A percentile compares a stretch with the other conserved stretches of the same genome.
phyloP scores from a whole-genome alignment of 352 stramenopile species.

The Phytophthora constricta region DNA sequence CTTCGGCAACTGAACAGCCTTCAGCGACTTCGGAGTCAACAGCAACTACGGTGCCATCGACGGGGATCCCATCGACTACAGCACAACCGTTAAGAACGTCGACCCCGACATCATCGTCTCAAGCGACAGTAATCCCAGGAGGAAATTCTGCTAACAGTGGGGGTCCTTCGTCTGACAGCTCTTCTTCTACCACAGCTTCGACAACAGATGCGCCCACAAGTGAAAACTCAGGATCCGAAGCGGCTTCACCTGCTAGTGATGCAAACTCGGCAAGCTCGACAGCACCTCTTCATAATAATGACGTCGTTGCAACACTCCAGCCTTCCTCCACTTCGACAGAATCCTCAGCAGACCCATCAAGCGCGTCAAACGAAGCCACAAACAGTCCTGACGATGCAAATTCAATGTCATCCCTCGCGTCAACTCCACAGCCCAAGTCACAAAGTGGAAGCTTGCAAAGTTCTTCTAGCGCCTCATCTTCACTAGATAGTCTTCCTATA shows the following conservation, averaged over 20 bases:
- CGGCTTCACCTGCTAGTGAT: not conserved
- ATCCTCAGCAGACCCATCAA: too few species aligned
- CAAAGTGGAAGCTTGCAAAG: too few species aligned
- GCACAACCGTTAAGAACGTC: conserved; percentile 8
- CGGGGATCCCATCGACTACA: not conserved
- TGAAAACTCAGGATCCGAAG: conserved; percentile 10
- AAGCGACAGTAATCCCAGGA: conserved; percentile 6
- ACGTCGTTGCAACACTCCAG: conserved; percentile 9
- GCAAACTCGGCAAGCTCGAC: conserved; percentile 9
- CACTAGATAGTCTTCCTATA: conserved; percentile 5
- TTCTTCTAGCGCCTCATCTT: too few species aligned
- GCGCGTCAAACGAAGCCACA: not conserved
- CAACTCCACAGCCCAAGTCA: conserved; percentile 6
- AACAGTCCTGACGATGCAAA: conserved; percentile 3
- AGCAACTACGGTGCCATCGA: not conserved
- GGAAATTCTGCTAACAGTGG: conserved; percentile 1
- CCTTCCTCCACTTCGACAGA: conserved; percentile 13
- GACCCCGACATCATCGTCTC: not conserved
- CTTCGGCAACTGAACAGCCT: not conserved
- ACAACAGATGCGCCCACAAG: not conserved
- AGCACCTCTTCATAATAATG: conserved; percentile 7
- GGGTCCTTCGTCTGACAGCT: not conserved
- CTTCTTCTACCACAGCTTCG: not conserved
- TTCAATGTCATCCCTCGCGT: conserved; percentile 15
- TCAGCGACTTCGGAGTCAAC: not conserved